Evolutionary conservation across 371 early-diverging fungal species (phyloP), one percentile per base, ranked within the genome.

Genomic region (Haplosporangium sp.): DNA sequence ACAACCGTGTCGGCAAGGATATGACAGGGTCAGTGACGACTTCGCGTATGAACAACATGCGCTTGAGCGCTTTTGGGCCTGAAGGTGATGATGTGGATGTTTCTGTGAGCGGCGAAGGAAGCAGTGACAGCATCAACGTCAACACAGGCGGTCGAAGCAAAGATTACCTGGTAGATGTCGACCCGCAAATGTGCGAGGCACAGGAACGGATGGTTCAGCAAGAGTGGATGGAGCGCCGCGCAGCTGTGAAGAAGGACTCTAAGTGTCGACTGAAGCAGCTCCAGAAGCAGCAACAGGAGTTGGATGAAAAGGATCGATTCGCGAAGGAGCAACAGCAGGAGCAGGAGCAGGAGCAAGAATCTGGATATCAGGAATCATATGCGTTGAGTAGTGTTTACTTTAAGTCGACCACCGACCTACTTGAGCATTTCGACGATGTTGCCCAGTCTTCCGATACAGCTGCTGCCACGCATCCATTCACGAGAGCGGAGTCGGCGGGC

Each of bases 141-240:
- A 41, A 40, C 38, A 18, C 20, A 42, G 14, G 57, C 21, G 11
- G 20, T 6, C 6, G 55, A 7, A 43, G 43, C 10, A 43, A 7
- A 43, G 13, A 43, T 43, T 43, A 48, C n/a, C 55, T 48, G 16
- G 45, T 45, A 13, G 37, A 46, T 36, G 41, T 21, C 3, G 66
- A 59, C 29, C 42, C 38, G 5, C 55, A 58, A 18, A 38, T n/a
- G 6, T 53, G 59, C 5, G 59, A 59, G 16, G 67, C 58, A 16
- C 5, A 54, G 20, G 67, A 73, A 18, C 67, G 62, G 4, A 58
- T 40, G 52, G 42, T 71, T 6, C 72, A 71, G 46, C 72, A 71
- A 56, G 65, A 71, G 52, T 71, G 72, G 72, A 60, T 71, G 52
- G 57, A 65, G n/a, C 65, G 65, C n/a, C 72, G 72, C 12, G 56